Conservation (phyloP, 2,329 filamentous ascomycete genomes). For the Paraconiothyrium brasiliense region DNA sequence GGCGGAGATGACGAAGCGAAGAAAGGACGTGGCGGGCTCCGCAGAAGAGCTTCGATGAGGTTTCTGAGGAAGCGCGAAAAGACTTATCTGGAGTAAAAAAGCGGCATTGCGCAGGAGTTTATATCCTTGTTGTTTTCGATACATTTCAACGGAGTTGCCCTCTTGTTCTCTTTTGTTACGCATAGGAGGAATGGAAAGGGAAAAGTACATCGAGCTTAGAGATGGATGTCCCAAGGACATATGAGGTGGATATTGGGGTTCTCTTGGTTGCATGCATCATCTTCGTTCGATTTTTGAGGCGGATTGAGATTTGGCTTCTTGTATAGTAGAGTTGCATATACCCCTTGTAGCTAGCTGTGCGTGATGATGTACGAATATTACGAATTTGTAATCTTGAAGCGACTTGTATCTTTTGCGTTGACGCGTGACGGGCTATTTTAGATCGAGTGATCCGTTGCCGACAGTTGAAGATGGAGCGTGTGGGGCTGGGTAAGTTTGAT, state of each 20-base stretch:
- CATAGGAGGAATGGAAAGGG: too few relatives aligned
- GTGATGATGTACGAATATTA: conserved; percentile 14
- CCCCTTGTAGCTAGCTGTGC: conserved; percentile 18
- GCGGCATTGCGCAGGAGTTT: conserved; percentile 1
- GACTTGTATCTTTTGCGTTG: too few relatives aligned
- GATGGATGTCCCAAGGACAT: too few relatives aligned
- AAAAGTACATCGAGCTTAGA: too few relatives aligned
- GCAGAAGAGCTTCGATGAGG: conserved; percentile 34
- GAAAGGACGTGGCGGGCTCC: conserved; percentile 30
- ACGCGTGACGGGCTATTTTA: too few relatives aligned
- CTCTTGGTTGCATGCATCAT: too few relatives aligned
- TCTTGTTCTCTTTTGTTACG: neutral
- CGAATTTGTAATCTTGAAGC: neutral
- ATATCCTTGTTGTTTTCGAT: neutral
- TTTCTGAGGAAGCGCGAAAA: conserved; percentile 28
- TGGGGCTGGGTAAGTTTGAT: too few relatives aligned
- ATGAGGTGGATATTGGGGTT: too few relatives aligned
- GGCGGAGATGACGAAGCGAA: conserved; percentile 27
- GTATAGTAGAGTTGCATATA: conserved; percentile 23
- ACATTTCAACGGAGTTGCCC: neutral
- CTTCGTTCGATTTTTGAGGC: too few relatives aligned
- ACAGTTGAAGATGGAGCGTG: too few relatives aligned
- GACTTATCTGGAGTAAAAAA: neutral
- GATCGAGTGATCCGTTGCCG: too few relatives aligned
- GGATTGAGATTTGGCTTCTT: conserved; percentile 10